Evolutionary conservation across 257 asterid genomes (phyloP).

Genomic region (Solanum neorickii): DNA sequence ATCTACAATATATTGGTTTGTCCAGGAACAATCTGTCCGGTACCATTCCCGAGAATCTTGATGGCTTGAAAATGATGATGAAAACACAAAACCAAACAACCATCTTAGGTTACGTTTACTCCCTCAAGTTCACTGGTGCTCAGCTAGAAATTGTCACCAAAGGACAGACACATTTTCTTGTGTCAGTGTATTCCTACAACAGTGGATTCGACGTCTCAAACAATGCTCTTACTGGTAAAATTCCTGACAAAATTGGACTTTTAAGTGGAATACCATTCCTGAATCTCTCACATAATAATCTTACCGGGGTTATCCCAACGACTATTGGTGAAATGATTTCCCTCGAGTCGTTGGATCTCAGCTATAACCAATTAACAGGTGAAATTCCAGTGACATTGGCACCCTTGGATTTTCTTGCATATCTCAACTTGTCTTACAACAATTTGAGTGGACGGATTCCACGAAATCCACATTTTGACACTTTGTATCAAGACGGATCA

Average conservation of each 20-base stretch:
- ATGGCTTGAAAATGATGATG: neutral
- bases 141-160: neutral
- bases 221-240: neutral
- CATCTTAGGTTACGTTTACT: neutral
- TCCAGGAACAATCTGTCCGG: conserved; percentile 4
- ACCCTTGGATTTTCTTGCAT: neutral
- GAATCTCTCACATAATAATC: neutral
- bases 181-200: neutral
- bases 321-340: neutral
- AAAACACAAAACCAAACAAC: neutral
- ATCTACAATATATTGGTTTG: neutral
- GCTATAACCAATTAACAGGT: neutral
- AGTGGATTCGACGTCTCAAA: neutral
- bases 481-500: neutral
- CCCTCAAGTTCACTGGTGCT: neutral
- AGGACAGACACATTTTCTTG: neutral
- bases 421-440: conserved; percentile 4
- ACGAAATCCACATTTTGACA: neutral
- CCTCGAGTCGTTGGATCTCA: conserved; percentile 4
- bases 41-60: neutral
- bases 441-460: conserved; percentile 6
- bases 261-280: neutral
- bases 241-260: neutral
- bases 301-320: neutral
- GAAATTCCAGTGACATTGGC: conserved; percentile 2